Percentiles rank a stretch among this genome's conserved stretches.
phyloP scores from a whole-genome alignment of 1,284 basidiomycete species.

The Erythrobasidium hasegawianum region DNA sequence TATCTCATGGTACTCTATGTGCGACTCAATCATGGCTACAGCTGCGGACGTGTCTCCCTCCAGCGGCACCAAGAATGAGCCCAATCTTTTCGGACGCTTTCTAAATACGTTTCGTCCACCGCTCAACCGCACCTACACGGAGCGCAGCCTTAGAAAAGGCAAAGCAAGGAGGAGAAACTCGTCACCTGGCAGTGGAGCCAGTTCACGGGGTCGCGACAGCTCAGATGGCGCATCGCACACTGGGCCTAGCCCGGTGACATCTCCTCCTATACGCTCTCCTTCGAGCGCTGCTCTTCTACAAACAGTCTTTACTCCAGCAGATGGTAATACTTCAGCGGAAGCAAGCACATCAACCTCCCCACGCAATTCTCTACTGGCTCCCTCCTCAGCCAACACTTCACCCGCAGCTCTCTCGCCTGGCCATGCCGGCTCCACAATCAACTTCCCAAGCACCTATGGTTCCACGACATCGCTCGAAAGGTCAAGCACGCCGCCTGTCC shows the following conservation, averaged over 20 bases:
- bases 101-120: conserved; percentile 26
- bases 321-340: background rate
- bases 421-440: background rate
- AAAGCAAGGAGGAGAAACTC: conserved; percentile 7
- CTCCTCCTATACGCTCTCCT: background rate
- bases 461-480: background rate
- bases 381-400: background rate
- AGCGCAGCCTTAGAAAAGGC: background rate
- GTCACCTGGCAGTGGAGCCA: background rate
- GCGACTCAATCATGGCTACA: no score
- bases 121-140: conserved; percentile 20
- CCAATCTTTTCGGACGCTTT: conserved; percentile 18
- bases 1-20: no score
- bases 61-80: conserved; percentile 1
- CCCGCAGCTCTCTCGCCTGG: background rate
- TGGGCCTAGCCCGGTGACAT: background rate
- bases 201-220: background rate
- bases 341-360: background rate
- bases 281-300: background rate
- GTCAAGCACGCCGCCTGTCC: background rate
- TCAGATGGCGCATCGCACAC: background rate
- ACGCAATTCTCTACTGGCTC: background rate
- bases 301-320: background rate
- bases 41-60: background rate
- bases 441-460: background rate